A percentile compares a stretch with the other conserved stretches of the same genome.
phyloP scores from a whole-genome alignment of 2,329 filamentous ascomycete genomes.

The Microcyclosporella mali region DNA sequence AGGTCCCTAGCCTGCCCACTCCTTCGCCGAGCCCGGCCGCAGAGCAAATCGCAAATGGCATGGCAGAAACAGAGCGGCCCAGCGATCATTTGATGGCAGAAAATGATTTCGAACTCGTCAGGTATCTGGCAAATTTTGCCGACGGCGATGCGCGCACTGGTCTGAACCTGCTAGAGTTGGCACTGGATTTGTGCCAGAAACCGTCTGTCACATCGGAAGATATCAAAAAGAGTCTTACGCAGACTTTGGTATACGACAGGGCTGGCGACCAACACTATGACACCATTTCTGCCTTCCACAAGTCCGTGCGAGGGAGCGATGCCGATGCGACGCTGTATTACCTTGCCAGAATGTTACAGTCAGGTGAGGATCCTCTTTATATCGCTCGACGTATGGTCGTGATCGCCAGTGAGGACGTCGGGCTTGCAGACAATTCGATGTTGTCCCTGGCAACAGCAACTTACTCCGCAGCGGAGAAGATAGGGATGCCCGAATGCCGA shows the following conservation, averaged over 20 bases:
- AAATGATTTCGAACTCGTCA: slow-evolving; percentile 58
- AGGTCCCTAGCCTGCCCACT: slow-evolving; percentile 48
- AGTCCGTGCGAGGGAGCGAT: slow-evolving; percentile 82
- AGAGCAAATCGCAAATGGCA: slow-evolving; percentile 3
- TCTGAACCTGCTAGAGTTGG: slow-evolving; percentile 84
- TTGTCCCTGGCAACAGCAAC: slow-evolving; percentile 78
- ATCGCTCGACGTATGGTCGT: slow-evolving; percentile 90
- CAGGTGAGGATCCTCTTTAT: slow-evolving; percentile 87
- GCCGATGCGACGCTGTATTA: slow-evolving; percentile 90
- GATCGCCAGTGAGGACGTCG: slow-evolving; percentile 89
- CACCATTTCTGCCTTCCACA: slow-evolving; percentile 94
- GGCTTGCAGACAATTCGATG: slow-evolving; percentile 78
- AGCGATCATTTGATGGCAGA: slow-evolving; percentile 55
- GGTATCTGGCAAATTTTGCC: slow-evolving; percentile 76
- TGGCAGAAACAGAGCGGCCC: slow-evolving; percentile 20
- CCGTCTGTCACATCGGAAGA: slow-evolving; percentile 61
- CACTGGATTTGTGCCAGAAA: slow-evolving; percentile 66
- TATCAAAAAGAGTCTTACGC: slow-evolving; percentile 77
- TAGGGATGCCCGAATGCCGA: slow-evolving; percentile 89
- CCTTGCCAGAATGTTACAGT: slow-evolving; percentile 89
- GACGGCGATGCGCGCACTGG: slow-evolving; percentile 92
- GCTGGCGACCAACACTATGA: slow-evolving; percentile 97
- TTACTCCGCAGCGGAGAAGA: slow-evolving; percentile 82
- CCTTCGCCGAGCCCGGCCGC: slow-evolving; percentile 28
- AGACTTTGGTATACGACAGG: slow-evolving; percentile 90